Evolutionary conservation across 768 basidiomycete species (phyloP), one percentile per base, ranked within the genome.

Genomic region (Rhizopogon rudus): DNA sequence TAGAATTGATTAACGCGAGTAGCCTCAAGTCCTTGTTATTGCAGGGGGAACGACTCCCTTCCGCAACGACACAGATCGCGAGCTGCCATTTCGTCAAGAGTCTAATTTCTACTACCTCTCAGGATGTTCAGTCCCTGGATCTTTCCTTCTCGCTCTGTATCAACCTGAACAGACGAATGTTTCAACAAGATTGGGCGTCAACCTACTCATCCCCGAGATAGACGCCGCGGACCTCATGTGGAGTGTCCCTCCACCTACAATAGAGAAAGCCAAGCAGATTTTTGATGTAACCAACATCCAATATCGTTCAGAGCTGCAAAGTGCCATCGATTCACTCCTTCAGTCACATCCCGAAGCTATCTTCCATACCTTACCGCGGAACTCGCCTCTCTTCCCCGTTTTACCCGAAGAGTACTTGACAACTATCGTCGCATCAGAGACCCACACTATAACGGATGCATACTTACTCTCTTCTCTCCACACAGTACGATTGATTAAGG

Each of bases 81-180:
- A 93, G 71, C 71, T 91, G 42, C 66, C 75, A 4, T 91, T 92
- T 63, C 77, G 82, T 54, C 77, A 78, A 64, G 92, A 94, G 70
- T 87, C 87, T 62, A 96, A 96, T 71, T 96, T 96, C 67, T 86
- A 81, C 72, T 96, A 93, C 67, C 77, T 96, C 14, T 82, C 90
- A 0, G 93, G 91, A 51, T 93, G 89, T 70, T 74, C 77, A 45
- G 77, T 92, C 4, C 89, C 93, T 0, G 78, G 79, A 0, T 86
- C 89, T 1, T 83, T 81, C 59, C 69, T 93, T 12, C 71, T 93
- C 17, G 71, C 88, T 8, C 70, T 78, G 2, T 86, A 78, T 66
- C 75, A 83, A 56, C 73, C 77, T 41, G 77, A 53, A 54, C 55
- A 17, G 76, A 20, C 78, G 78, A 12, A 73, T 76, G 4, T 65